phyloP scores from a whole-genome alignment of 257 asterid genomes.

The Jacaranda copaia region DNA sequence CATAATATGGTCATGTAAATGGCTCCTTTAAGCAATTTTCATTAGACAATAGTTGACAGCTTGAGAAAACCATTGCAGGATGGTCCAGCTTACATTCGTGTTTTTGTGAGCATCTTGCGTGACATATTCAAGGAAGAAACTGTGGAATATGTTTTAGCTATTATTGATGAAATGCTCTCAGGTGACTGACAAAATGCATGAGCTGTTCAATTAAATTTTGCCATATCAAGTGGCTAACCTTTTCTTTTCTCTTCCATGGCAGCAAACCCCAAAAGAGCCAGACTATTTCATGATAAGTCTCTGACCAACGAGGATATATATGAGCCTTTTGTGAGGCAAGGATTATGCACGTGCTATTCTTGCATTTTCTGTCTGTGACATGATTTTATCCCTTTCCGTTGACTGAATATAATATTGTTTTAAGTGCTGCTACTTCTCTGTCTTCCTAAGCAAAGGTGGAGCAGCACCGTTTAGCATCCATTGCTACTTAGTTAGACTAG shows the following conservation, averaged over 20 bases:
- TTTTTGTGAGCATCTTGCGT: constrained; percentile 78
- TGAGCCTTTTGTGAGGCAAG: constrained; percentile 85
- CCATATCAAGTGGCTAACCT: constrained; percentile 32
- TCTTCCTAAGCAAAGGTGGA: neutral
- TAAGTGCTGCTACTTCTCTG: constrained; percentile 5
- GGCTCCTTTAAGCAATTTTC: constrained; percentile 2
- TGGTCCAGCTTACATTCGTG: constrained; percentile 75
- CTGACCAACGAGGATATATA: constrained; percentile 73
- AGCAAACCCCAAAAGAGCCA: constrained; percentile 82
- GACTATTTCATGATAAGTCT: constrained; percentile 73
- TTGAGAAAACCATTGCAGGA: constrained; percentile 59
- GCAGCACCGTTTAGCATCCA: neutral
- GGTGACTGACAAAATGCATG: constrained; percentile 49
- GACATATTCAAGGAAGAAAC: constrained; percentile 88
- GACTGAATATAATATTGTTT: neutral
- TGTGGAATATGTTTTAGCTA: constrained; percentile 83
- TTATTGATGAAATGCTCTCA: constrained; percentile 82
- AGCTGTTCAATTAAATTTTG: constrained; percentile 16
- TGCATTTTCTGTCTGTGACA: constrained; percentile 2
- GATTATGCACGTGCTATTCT: constrained; percentile 30
- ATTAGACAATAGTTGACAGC: constrained; percentile 12
- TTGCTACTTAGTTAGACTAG: neutral
- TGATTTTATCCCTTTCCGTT: neutral
- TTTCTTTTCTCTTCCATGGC: constrained; percentile 35
- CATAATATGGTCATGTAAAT: neutral